Conservation (phyloP, 2,329 filamentous ascomycete genomes). For the Apiospora rasikravindrae region DNA sequence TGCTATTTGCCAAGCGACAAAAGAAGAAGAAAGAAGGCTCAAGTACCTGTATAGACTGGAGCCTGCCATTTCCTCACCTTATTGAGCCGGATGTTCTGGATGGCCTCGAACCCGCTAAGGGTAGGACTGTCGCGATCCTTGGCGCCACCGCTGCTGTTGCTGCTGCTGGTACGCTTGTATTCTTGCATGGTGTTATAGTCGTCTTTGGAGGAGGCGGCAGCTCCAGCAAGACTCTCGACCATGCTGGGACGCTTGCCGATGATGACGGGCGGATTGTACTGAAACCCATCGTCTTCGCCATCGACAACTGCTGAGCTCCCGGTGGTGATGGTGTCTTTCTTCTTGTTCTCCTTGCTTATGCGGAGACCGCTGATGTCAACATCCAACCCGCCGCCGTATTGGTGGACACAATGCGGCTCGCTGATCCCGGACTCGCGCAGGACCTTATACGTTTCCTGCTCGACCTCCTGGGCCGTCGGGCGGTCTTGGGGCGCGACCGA, state of each 20-base stretch:
- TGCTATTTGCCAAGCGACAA: not conserved
- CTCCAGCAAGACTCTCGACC: not conserved
- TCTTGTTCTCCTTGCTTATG: constrained; percentile 36
- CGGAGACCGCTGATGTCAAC: constrained; percentile 40
- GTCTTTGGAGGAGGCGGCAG: not conserved
- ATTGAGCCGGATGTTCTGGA: constrained; percentile 35
- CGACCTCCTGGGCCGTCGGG: constrained; percentile 58
- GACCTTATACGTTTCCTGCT: constrained; percentile 57
- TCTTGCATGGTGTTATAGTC: not conserved
- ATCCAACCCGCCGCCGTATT: constrained; percentile 42
- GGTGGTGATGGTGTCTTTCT: not conserved
- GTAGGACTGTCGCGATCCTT: constrained; percentile 22
- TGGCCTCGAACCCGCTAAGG: constrained; percentile 33
- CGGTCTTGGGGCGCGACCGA: constrained; percentile 56
- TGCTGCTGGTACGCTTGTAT: constrained; percentile 3
- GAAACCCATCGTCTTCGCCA: constrained; percentile 23
- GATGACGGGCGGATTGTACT: constrained; percentile 4
- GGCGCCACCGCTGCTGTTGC: constrained; percentile 28
- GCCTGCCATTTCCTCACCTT: constrained; percentile 36
- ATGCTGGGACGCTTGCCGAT: not conserved
- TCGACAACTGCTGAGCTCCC: not conserved
- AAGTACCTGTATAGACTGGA: constrained; percentile 7
- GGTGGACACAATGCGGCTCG: constrained; percentile 61
- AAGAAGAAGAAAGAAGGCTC: not conserved
- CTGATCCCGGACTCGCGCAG: constrained; percentile 54